Conservation (phyloP, 2,329 filamentous ascomycete species). For the Exophiala spinifera region DNA sequence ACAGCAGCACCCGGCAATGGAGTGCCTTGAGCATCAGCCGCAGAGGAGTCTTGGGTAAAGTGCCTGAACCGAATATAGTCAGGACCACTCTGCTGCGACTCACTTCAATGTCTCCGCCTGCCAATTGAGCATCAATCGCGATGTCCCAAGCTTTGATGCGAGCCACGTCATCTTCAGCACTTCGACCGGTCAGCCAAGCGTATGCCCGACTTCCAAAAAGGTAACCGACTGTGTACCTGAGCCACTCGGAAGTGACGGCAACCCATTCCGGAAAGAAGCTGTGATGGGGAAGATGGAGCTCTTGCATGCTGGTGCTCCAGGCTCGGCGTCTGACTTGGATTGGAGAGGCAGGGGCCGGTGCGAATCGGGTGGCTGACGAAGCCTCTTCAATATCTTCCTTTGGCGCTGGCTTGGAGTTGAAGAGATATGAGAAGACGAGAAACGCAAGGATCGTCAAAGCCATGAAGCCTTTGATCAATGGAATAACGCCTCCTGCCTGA, state of each 20-base stretch:
- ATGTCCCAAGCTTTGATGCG: slow-evolving; percentile 91
- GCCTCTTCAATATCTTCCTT: slow-evolving; percentile 43
- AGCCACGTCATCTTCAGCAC: slow-evolving; percentile 78
- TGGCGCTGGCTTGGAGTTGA: slow-evolving; percentile 55
- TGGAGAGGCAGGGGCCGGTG: slow-evolving; percentile 71
- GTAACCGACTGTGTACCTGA: slow-evolving; percentile 77
- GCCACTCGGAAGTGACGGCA: slow-evolving; percentile 73
- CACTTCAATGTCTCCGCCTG: slow-evolving; percentile 84
- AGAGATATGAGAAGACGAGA: slow-evolving; percentile 54
- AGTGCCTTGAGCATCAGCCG: slow-evolving; percentile 88
- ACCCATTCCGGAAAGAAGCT: slow-evolving; percentile 82
- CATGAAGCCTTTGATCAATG: slow-evolving; percentile 31
- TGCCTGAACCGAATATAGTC: slow-evolving; percentile 83
- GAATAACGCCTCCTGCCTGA: slow-evolving; percentile 27
- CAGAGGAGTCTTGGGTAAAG: slow-evolving; percentile 75
- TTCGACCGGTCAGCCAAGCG: slow-evolving; percentile 73
- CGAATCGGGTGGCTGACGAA: slow-evolving; percentile 27
- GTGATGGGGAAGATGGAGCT: slow-evolving; percentile 84
- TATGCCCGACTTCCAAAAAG: slow-evolving; percentile 74
- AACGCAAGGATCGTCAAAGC: slow-evolving; percentile 45
- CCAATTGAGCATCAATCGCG: slow-evolving; percentile 86
- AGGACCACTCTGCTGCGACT: slow-evolving; percentile 82
- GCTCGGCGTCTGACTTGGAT: slow-evolving; percentile 83
- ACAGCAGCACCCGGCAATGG: slow-evolving; percentile 84
- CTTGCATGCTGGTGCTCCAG: slow-evolving; percentile 90